These are phyloP conservation scores for Trichoderma polysporum DNA, from an alignment of 2,329 filamentous ascomycete species.

Conservation along the genomic window DNA sequence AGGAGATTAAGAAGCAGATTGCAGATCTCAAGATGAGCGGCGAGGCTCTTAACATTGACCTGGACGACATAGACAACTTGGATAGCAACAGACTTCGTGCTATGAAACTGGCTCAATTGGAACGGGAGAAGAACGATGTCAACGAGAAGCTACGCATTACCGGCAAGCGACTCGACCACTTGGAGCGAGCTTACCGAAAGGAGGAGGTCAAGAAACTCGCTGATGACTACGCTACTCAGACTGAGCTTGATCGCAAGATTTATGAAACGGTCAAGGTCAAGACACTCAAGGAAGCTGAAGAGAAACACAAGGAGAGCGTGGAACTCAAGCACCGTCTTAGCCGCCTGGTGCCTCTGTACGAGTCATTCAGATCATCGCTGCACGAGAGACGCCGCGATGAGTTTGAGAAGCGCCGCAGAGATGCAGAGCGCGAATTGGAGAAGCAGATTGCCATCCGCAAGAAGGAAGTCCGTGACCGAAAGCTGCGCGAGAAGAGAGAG, in stretches of 20 bases:
- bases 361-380: conserved; percentile 76
- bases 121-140: conserved; percentile 97
- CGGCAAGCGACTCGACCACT: conserved; percentile 92
- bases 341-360: conserved; percentile 81
- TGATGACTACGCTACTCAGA: conserved; percentile 81
- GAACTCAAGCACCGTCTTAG: conserved; percentile 90
- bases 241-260: conserved; percentile 71
- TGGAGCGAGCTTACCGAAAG: conserved; percentile 94
- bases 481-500: conserved; percentile 79
- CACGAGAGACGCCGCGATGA: conserved; percentile 88
- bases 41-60: conserved; percentile 72
- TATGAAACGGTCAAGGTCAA: conserved; percentile 79
- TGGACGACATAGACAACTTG: conserved; percentile 79
- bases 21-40: conserved; percentile 87
- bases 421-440: conserved; percentile 90
- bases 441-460: conserved; percentile 84
- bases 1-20: conserved; percentile 90
- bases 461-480: conserved; percentile 83
- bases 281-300: conserved; percentile 75
- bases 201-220: conserved; percentile 91
- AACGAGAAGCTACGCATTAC: conserved; percentile 88
- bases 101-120: conserved; percentile 92
- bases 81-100: conserved; percentile 88
- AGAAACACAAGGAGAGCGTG: conserved; percentile 88
- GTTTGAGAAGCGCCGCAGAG: conserved; percentile 90